Evolutionary conservation across 2,329 filamentous ascomycete species (phyloP).

Genomic region (Sporothrix pallida): DNA sequence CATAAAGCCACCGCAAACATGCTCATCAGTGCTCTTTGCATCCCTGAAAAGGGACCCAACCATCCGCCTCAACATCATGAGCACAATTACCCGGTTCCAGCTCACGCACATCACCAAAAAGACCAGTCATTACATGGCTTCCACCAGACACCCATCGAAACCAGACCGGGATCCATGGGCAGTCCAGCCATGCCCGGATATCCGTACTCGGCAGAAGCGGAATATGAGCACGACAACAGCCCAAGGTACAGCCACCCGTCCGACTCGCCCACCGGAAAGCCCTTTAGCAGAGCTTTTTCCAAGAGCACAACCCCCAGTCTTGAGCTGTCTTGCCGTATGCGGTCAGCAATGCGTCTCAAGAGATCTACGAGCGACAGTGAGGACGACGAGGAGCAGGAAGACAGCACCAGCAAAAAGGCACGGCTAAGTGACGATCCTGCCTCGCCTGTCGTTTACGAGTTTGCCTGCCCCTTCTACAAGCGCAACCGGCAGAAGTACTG

Average conservation of each 20-base stretch:
- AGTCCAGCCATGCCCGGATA: neutral
- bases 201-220: neutral
- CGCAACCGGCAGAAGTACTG: constrained; percentile 47
- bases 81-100: neutral
- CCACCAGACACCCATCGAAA: neutral
- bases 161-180: neutral
- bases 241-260: neutral
- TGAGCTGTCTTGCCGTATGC: neutral
- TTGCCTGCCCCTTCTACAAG: constrained; percentile 51
- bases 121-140: neutral
- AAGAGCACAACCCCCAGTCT: neutral
- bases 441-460: constrained; percentile 28
- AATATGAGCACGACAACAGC: neutral
- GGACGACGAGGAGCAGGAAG: constrained; percentile 22
- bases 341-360: neutral
- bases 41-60: neutral
- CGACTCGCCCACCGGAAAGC: neutral
- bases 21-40: constrained; percentile 33
- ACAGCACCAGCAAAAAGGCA: constrained; percentile 18
- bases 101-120: neutral
- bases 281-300: neutral
- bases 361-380: constrained; percentile 11
- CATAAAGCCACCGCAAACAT: neutral
- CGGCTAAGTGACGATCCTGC: constrained; percentile 34
- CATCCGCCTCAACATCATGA: neutral